Conservation (phyloP, 768 basidiomycete genomes). For the Trametes coccinea region DNA sequence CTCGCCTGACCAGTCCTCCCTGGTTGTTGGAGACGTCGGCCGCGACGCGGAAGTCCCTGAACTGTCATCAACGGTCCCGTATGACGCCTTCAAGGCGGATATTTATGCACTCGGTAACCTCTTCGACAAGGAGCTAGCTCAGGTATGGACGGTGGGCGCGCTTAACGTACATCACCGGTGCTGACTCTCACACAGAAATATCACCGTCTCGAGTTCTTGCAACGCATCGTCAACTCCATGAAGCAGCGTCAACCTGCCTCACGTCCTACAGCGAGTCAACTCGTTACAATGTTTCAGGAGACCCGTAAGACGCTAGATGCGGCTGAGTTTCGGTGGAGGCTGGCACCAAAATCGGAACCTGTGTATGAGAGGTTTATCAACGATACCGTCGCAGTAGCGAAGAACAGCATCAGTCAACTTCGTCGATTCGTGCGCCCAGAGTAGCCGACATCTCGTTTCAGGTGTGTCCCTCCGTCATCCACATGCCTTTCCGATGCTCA, state of each 20-base stretch:
- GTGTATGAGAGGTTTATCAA: constrained; percentile 14
- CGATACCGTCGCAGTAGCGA: constrained; percentile 20
- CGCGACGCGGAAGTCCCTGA: constrained; percentile 30
- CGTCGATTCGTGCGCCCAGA: background rate
- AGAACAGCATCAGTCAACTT: constrained; percentile 10
- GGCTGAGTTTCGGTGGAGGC: constrained; percentile 12
- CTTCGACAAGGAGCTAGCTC: constrained; percentile 21
- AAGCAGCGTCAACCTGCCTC: constrained; percentile 5
- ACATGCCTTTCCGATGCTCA: too few species aligned
- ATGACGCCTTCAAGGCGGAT: constrained; percentile 30
- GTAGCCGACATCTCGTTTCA: background rate
- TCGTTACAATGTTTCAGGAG: background rate
- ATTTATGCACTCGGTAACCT: constrained; percentile 31
- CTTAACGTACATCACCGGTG: too few species aligned
- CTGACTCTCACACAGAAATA: constrained; percentile 5
- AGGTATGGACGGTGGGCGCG: constrained; percentile 9
- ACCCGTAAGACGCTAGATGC: background rate
- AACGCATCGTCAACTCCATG: constrained; percentile 14
- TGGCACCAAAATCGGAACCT: constrained; percentile 12
- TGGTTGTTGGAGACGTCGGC: constrained; percentile 22
- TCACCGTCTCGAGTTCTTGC: constrained; percentile 9
- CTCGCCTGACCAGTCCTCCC: constrained; percentile 6
- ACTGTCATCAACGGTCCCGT: constrained; percentile 21
- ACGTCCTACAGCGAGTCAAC: constrained; percentile 10
- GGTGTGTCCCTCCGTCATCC: too few species aligned